phyloP scores from a whole-genome alignment of 768 basidiomycete genomes.

The Sarcodon aspratus region DNA sequence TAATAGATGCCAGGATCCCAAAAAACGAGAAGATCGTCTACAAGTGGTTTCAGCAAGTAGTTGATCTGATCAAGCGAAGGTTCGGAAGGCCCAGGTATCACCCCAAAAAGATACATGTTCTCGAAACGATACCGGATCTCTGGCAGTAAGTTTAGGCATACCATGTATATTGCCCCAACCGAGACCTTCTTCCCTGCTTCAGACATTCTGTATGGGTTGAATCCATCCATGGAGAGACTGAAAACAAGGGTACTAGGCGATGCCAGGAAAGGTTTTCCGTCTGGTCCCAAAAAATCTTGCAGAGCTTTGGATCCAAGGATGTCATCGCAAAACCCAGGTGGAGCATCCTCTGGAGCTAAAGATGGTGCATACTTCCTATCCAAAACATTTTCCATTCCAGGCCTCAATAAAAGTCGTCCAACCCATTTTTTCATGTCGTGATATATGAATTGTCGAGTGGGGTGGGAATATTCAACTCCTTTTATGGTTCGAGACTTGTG shows the following conservation, averaged over 20 bases:
- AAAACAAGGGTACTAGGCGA: constrained; percentile 1
- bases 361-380: too few species aligned
- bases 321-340: constrained; percentile 1
- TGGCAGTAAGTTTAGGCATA: constrained; percentile 21
- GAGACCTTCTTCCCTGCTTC: constrained; percentile 6
- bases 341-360: not conserved
- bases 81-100: constrained; percentile 15
- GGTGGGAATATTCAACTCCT: too few species aligned
- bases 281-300: constrained; percentile 5
- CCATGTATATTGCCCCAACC: constrained; percentile 18
- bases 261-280: constrained; percentile 2
- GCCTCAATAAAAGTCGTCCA: constrained; percentile 4
- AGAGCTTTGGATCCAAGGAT: constrained; percentile 5
- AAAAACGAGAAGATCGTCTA: constrained; percentile 10
- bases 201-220: constrained; percentile 8
- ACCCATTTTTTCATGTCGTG: constrained; percentile 7
- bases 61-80: constrained; percentile 11
- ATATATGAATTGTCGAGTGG: constrained; percentile 1
- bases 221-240: constrained; percentile 7
- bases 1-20: constrained; percentile 11
- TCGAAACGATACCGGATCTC: constrained; percentile 20
- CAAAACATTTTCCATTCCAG: constrained; percentile 4
- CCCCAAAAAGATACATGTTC: constrained; percentile 17
- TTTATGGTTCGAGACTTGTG: too few species aligned
- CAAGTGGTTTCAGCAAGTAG: constrained; percentile 10